phyloP scores from a whole-genome alignment of 2,329 filamentous ascomycete genomes.

The Zymoseptoria pseudotritici region DNA sequence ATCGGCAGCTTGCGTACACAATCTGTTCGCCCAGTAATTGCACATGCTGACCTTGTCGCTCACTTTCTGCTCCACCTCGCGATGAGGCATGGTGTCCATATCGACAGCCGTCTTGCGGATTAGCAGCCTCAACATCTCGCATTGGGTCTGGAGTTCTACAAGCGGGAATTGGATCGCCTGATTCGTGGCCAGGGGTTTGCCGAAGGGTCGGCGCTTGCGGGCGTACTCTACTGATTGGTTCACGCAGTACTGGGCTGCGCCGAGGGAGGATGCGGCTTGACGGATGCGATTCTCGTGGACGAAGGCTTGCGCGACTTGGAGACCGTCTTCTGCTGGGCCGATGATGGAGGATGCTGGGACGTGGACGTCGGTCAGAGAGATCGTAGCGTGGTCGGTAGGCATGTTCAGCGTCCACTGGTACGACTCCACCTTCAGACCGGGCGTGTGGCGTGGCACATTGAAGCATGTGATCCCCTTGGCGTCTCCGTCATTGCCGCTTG shows the following conservation, averaged over 20 bases:
- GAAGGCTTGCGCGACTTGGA: conserved; percentile 57
- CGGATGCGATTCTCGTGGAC: conserved; percentile 59
- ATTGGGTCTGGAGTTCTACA: conserved; percentile 55
- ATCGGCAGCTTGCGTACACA: conserved; percentile 55
- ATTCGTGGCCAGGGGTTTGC: conserved; percentile 50
- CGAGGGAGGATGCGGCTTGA: conserved; percentile 55
- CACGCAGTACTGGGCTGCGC: conserved; percentile 54
- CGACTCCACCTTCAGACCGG: conserved; percentile 48
- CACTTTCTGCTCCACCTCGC: conserved; percentile 51
- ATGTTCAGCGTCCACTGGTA: conserved; percentile 62
- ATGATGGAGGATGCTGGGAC: conserved; percentile 48
- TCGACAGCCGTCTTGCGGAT: conserved; percentile 55
- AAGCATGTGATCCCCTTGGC: conserved; percentile 55
- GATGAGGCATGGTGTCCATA: conserved; percentile 51
- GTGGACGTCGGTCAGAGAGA: conserved; percentile 50
- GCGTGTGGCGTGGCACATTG: conserved; percentile 47
- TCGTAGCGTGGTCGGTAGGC: conserved; percentile 58
- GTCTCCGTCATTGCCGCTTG: conserved; percentile 46
- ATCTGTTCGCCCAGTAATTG: conserved; percentile 57
- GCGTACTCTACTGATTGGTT: conserved; percentile 52
- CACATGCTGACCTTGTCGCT: conserved; percentile 59
- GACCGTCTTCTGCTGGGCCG: conserved; percentile 46
- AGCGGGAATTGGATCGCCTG: conserved; percentile 59
- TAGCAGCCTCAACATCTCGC: conserved; percentile 53
- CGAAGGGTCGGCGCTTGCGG: conserved; percentile 47